Evolutionary conservation across 257 asterid species (phyloP).

Genomic region (Asclepias syriaca): DNA sequence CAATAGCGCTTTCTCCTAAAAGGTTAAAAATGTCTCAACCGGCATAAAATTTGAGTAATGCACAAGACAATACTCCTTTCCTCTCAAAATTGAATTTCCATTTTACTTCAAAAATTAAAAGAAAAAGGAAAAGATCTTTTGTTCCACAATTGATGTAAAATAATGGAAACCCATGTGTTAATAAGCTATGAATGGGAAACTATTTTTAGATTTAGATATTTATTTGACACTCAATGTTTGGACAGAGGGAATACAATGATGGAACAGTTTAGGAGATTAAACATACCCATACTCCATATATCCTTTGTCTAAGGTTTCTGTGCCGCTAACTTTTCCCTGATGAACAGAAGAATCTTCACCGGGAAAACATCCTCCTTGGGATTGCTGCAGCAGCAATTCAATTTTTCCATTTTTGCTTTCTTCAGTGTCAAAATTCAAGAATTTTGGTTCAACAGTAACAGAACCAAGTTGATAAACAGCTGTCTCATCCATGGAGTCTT

Average conservation of each 20-base stretch:
- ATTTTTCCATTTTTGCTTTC: constrained; percentile 19
- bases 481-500: constrained; percentile 45
- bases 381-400: constrained; percentile 26
- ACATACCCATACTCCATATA: constrained; percentile 69
- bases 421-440: constrained; percentile 18
- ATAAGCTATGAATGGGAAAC: not conserved
- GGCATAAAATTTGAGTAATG: not conserved
- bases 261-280: not conserved
- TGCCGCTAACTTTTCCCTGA: constrained; percentile 23
- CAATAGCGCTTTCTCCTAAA: not conserved
- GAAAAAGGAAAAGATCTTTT: too few relatives aligned
- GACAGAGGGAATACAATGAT: not conserved
- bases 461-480: constrained; percentile 37
- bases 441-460: constrained; percentile 25
- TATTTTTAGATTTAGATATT: not conserved
- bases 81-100: not conserved
- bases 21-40: not conserved
- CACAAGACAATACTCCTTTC: not conserved
- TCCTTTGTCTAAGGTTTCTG: constrained; percentile 53
- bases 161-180: not conserved
- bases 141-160: not conserved
- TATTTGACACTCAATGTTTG: not conserved
- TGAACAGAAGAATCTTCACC: constrained; percentile 17
- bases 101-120: not conserved
- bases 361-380: constrained; percentile 20